Evolutionary conservation across 345 rosid species (phyloP).

Genomic region (Citrus unshiu): DNA sequence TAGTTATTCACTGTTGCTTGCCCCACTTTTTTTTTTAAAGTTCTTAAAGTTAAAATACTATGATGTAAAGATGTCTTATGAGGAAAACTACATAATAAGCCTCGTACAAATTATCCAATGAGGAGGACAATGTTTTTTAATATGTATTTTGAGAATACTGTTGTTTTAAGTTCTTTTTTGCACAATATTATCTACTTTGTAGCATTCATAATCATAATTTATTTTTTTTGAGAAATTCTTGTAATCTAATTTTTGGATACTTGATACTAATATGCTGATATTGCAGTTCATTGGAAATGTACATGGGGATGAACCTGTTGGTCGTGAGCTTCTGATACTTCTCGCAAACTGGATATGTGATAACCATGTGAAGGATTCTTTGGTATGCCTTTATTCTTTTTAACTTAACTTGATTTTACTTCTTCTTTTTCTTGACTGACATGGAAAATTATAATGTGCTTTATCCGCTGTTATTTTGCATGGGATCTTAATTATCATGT

Average conservation of each 20-base stretch:
- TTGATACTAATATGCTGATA: constrained; percentile 15
- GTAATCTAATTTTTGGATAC: constrained; percentile 1
- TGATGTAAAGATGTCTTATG: not conserved
- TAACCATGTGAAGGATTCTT: constrained; percentile 64
- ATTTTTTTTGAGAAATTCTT: not conserved
- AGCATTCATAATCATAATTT: not conserved
- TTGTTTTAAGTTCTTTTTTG: not conserved
- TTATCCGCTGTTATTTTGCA: not conserved
- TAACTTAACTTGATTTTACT: not conserved
- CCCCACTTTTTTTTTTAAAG: not conserved
- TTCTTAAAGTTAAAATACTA: not conserved
- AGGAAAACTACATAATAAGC: not conserved
- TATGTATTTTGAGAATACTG: not conserved
- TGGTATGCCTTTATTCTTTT: constrained; percentile 49
- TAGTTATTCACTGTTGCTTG: not conserved
- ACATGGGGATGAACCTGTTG: constrained; percentile 96
- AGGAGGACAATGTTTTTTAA: not conserved
- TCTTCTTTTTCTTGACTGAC: not conserved
- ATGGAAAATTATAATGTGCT: not conserved
- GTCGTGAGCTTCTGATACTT: constrained; percentile 74
- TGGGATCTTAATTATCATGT: not conserved
- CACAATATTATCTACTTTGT: not conserved
- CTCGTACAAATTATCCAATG: not conserved
- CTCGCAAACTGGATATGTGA: constrained; percentile 97
- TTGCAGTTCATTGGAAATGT: constrained; percentile 90